A percentile compares a stretch with the other conserved stretches of the same genome.
Conservation (phyloP, 108 stramenopile genomes). For the Craspedostauros australis region DNA sequence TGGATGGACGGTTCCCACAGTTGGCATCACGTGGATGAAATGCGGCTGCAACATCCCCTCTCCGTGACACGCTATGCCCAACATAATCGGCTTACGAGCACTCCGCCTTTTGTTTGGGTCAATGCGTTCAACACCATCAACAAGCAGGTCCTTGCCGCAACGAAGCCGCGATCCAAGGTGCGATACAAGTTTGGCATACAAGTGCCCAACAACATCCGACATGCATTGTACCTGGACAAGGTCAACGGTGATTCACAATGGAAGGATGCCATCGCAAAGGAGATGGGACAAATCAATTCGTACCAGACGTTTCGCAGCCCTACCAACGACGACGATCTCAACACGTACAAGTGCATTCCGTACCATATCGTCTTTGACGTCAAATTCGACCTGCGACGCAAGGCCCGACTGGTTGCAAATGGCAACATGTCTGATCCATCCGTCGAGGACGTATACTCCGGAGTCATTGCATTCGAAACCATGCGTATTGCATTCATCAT, state of each 20-base stretch:
- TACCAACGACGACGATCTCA: not conserved
- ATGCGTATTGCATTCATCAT: slow-evolving; percentile 29
- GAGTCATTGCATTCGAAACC: slow-evolving; percentile 18
- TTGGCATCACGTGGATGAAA: no score
- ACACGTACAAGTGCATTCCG: slow-evolving; percentile 8
- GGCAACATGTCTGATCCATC: slow-evolving; percentile 9
- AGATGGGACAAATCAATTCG: slow-evolving; percentile 6
- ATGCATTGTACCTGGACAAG: slow-evolving; percentile 13
- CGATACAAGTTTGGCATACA: slow-evolving; percentile 29
- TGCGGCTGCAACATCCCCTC: not conserved
- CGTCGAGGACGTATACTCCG: slow-evolving; percentile 15
- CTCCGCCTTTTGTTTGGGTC: not conserved
- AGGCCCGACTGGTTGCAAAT: slow-evolving; percentile 18
- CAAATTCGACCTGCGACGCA: slow-evolving; percentile 17
- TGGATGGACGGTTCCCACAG: no score
- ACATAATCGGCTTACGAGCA: not conserved
- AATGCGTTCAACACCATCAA: not conserved
- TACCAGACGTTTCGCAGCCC: slow-evolving; percentile 4
- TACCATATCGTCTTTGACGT: slow-evolving; percentile 13
- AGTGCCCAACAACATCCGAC: slow-evolving; percentile 9
- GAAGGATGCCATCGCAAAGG: slow-evolving; percentile 13
- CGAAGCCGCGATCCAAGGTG: not conserved
- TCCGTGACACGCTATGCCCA: not conserved
- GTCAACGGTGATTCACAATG: slow-evolving; percentile 23
- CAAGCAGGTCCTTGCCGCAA: not conserved